Evolutionary conservation across 192 early-diverging fungal species (phyloP), one percentile per base, ranked within the genome.

Genomic region (Neocallimastix lanati): DNA sequence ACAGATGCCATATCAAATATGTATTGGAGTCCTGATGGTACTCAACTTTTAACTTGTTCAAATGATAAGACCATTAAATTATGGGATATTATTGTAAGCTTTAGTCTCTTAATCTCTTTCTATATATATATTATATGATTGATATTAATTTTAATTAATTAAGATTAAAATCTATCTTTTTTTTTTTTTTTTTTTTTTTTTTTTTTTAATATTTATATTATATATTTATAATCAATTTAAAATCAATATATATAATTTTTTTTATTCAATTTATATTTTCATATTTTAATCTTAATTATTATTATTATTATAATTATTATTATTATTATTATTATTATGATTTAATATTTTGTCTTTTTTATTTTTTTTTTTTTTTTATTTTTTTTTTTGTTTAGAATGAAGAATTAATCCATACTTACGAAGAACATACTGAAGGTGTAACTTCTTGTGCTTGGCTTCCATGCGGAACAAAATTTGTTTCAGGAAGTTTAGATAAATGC

Each of bases 21-120:
- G 78, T 91, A 93, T 6, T 99, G 96, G 95, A 96, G 94, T 82
- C 95, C 96, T 2, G 91, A 98, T 82, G 90, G 92, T 84, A 84
- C 85, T 28, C 84, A 86, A 28, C 82, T 99, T 27, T 84, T 96
- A 28, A 92, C 94, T 2, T 92, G 90, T 78, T 93, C 94, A 28
- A 92, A 88, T 82, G 96, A 98, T 82, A 86, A 88, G 80, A 87
- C 87, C 16, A 83, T 99, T 35, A 90, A 89, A 50, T 84, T 96
- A 36, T 99, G 97, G 97, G 86, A 93, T 83, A 87, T 91, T 15
- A 84, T 85, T 83, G 90, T 91, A 85, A 29, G 78, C 76, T 37
- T 35, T 35, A 7, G 33, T 35, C 3, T 35, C n/a, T 35, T 7
- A 35, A 35, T 35, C 3, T 35, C 3, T 35, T 7, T 35, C 3